Evolutionary conservation across 2,329 filamentous ascomycete species (phyloP), one percentile per base, ranked within the genome.

Genomic region (Colletotrichum tamarilloi): DNA sequence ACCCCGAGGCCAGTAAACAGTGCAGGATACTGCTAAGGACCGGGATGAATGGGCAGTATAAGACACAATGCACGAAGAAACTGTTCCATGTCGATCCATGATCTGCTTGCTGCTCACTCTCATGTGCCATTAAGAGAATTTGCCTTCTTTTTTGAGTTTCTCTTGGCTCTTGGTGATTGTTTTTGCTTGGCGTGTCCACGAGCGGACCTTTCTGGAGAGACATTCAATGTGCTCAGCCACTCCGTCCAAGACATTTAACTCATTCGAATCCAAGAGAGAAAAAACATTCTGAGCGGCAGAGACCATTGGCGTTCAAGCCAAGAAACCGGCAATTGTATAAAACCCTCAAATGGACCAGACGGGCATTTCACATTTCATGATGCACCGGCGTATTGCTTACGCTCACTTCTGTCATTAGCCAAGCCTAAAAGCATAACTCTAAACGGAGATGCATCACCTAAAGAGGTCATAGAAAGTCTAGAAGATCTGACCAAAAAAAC

Each of bases 121-220:
- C 42, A 46, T 46, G 42, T 46, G 42, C 42, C 42, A 9, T 46
- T 46, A 3, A n/a, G 42, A 46, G 9, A 46, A 19, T 46, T n/a
- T 24, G 9, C 24, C 38, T 52, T 24, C n/a, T 22, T 22, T 14
- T 5, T 28, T 62, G 12, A 16, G 14, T 32, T 38, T 56, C 11
- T 6, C 14, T n/a, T 46, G 42, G 59, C 22, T 24, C 24, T 62
- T 24, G 59, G 35, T 42, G 12, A 42, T 16, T 46, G 22, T n/a
- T 46, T 19, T 24, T 32, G 62, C 68, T 70, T 70, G 62, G 62
- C 62, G 32, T 30, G 30, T 32, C 32, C 32, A 35, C 22, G 35
- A 28, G 14, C 28, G 16, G 42, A 38, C 53, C 22, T 32, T 38
- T 9, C 16, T 46, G 30, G 35, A 35, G 59, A 60, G 49, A 64